A percentile compares a stretch with the other conserved stretches of the same genome.
Evolutionary conservation across 352 stramenopile species (phyloP).

Genomic region (Phytophthora fragariaefolia): DNA sequence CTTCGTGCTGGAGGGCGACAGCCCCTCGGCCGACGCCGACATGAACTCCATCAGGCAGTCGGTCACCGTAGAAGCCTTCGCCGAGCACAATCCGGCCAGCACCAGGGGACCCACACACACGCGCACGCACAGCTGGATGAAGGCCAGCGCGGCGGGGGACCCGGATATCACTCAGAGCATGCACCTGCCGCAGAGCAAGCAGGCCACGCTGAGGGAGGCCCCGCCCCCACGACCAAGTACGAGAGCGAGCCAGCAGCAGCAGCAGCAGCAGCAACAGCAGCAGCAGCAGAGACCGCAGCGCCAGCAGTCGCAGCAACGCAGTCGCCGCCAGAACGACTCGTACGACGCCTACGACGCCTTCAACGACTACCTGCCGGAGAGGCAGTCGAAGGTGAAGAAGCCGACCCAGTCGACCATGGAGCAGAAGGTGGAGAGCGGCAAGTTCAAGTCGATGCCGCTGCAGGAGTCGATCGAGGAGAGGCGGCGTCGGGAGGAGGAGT

Average conservation of each 20-base stretch:
- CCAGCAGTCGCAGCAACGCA: slow-evolving; percentile 24
- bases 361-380: slow-evolving; percentile 73
- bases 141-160: slow-evolving; percentile 40
- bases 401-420: slow-evolving; percentile 44
- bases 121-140: slow-evolving; percentile 65
- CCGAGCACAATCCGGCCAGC: slow-evolving; percentile 34
- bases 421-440: slow-evolving; percentile 34
- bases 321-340: slow-evolving; percentile 20
- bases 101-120: slow-evolving; percentile 33
- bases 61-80: slow-evolving; percentile 68
- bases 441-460: slow-evolving; percentile 47
- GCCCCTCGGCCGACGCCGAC: slow-evolving; percentile 55
- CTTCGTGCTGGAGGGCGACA: slow-evolving; percentile 73
- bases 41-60: slow-evolving; percentile 78
- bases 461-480: slow-evolving; percentile 30
- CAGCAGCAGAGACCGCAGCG: slow-evolving; percentile 5
- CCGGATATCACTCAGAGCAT: slow-evolving; percentile 46
- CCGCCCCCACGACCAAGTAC: slow-evolving; percentile 4
- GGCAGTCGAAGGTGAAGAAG: slow-evolving; percentile 57
- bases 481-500: slow-evolving; percentile 20
- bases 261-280: slow-evolving; percentile 14
- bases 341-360: slow-evolving; percentile 70
- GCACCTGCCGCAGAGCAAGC: slow-evolving; percentile 25
- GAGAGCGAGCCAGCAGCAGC: slow-evolving; percentile 1
- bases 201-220: slow-evolving; percentile 3